Evolutionary conservation across 139 green algal species (phyloP).

Genomic region (Picochlorum costavermella): DNA sequence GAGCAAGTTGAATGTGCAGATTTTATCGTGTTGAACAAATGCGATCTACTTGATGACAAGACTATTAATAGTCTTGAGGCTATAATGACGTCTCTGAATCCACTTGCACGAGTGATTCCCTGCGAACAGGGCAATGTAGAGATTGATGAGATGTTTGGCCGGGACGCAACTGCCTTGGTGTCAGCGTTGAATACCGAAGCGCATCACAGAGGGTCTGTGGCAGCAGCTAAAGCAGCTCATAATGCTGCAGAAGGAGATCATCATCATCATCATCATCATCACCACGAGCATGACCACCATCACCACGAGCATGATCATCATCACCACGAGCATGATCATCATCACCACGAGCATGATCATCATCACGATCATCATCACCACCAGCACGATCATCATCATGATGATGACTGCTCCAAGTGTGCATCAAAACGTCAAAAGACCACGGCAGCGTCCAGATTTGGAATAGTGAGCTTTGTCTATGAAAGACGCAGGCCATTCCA

Average conservation of each 20-base stretch:
- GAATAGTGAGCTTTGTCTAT: constrained; percentile 89
- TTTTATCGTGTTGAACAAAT: constrained; percentile 90
- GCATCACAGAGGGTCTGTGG: constrained; percentile 74
- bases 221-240: constrained; percentile 37
- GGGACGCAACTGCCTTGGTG: constrained; percentile 36
- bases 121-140: constrained; percentile 56
- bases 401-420: not conserved
- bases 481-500: constrained; percentile 73
- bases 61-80: constrained; percentile 46
- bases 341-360: constrained; percentile 29
- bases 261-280: constrained; percentile 23
- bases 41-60: constrained; percentile 43
- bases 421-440: constrained; percentile 36
- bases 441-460: constrained; percentile 62
- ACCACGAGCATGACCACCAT: constrained; percentile 34
- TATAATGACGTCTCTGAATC: constrained; percentile 74
- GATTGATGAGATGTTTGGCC: constrained; percentile 57
- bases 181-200: constrained; percentile 77
- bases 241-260: not conserved
- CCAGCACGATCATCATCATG: constrained; percentile 1
- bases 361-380: constrained; percentile 37
- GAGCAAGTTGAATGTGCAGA: constrained; percentile 78
- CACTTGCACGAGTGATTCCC: constrained; percentile 59
- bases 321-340: constrained; percentile 15
- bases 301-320: constrained; percentile 25